Evolutionary conservation across 768 basidiomycete genomes (phyloP).

Genomic region (Lentinula detonsa): DNA sequence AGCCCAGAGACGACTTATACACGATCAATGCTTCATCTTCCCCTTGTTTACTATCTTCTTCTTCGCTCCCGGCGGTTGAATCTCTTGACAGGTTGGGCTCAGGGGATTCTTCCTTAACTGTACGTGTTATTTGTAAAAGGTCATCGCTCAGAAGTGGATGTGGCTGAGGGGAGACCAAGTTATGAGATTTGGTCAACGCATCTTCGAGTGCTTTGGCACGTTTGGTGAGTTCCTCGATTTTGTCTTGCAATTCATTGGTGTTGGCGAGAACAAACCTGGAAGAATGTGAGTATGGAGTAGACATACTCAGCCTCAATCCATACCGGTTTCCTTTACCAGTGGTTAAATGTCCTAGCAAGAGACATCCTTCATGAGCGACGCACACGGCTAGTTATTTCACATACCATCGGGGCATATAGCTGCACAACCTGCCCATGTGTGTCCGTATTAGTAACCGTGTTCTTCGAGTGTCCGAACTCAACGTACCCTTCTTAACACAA

Average conservation of each 20-base stretch:
- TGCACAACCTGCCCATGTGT: conserved; percentile 30
- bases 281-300: background rate
- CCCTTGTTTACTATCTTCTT: conserved; percentile 44
- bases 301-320: background rate
- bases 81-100: conserved; percentile 19
- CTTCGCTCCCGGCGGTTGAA: conserved; percentile 20
- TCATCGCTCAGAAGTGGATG: conserved; percentile 61
- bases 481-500: conserved; percentile 46
- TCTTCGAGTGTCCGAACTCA: background rate
- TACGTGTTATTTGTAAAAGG: conserved; percentile 57
- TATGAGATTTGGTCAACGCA: conserved; percentile 49
- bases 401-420: conserved; percentile 64
- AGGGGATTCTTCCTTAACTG: conserved; percentile 52
- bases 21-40: conserved; percentile 52
- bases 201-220: conserved; percentile 65
- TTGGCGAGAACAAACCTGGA: conserved; percentile 67
- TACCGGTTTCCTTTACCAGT: conserved; percentile 73
- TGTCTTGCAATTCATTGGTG: conserved; percentile 63
- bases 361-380: conserved; percentile 4
- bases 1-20: conserved; percentile 33
- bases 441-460: conserved; percentile 16
- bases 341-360: conserved; percentile 50
- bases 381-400: conserved; percentile 5
- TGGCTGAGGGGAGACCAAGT: conserved; percentile 35
- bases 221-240: conserved; percentile 53